phyloP scores from a whole-genome alignment of 345 rosid genomes.

The Clausena lansium region DNA sequence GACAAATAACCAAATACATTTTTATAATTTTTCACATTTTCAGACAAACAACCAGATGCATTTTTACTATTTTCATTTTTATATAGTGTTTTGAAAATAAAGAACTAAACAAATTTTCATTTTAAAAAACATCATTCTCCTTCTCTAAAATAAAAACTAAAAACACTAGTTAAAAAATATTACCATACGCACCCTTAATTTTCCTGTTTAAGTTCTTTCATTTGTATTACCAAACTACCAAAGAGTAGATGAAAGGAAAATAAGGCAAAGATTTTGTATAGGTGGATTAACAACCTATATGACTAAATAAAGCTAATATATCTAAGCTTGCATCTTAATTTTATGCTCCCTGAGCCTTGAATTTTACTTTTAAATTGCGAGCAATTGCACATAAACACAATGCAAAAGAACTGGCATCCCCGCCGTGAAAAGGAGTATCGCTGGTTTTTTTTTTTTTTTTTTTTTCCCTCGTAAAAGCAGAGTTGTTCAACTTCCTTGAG shows the following conservation, averaged over 20 bases:
- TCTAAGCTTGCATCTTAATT: background rate
- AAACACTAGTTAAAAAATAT: too few relatives aligned
- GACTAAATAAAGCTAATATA: background rate
- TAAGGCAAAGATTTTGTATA: background rate
- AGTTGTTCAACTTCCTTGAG: background rate
- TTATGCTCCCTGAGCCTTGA: background rate
- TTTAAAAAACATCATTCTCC: too few relatives aligned
- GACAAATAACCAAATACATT: too few relatives aligned
- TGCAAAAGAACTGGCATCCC: background rate
- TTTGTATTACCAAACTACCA: background rate
- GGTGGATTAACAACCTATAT: background rate
- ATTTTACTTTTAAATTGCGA: background rate
- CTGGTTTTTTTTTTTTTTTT: slow-evolving; percentile 13
- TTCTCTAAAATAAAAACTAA: too few relatives aligned
- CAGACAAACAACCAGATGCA: too few relatives aligned
- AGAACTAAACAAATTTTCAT: too few relatives aligned
- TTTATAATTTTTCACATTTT: too few relatives aligned
- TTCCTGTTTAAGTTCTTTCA: background rate
- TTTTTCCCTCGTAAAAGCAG: slow-evolving; percentile 2
- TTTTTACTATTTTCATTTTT: too few relatives aligned
- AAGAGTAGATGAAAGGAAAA: background rate
- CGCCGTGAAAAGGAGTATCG: background rate
- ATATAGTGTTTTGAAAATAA: too few relatives aligned
- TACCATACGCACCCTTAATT: too few relatives aligned
- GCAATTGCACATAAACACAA: background rate